These are phyloP conservation scores for Scortechinia acanthostroma DNA, from an alignment of 2,329 filamentous ascomycete genomes.

Conservation along the genomic window DNA sequence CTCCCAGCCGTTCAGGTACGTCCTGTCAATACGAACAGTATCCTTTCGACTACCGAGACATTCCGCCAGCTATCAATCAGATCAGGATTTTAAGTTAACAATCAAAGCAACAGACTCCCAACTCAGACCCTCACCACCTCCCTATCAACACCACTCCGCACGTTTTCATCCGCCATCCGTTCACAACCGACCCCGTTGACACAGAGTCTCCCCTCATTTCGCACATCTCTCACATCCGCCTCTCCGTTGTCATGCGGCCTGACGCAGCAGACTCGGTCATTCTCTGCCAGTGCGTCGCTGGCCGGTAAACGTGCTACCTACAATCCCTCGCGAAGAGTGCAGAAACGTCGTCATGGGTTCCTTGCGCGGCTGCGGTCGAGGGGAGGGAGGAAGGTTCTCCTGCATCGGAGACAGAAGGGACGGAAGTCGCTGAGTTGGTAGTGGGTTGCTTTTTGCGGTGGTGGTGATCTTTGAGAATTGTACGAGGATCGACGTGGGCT, in stretches of 20 bases:
- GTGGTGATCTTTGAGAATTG: background rate
- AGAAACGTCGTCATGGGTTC: constrained; percentile 57
- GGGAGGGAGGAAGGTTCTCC: constrained; percentile 42
- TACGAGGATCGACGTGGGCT: no score
- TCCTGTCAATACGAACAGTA: no score
- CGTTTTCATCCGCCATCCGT: background rate
- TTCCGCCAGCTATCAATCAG: no score
- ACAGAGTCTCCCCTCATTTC: background rate
- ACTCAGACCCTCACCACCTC: background rate
- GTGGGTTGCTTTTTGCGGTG: background rate
- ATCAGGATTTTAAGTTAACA: no score
- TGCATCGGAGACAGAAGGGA: constrained; percentile 42
- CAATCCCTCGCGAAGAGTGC: constrained; percentile 47
- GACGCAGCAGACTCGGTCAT: constrained; percentile 17
- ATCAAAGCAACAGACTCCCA: no score
- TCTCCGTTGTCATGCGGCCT: background rate
- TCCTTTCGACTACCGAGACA: background rate
- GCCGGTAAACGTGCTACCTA: constrained; percentile 41
- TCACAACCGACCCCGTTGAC: background rate
- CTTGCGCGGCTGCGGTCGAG: constrained; percentile 39
- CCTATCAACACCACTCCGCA: background rate
- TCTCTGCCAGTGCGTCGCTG: constrained; percentile 31
- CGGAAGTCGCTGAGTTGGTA: constrained; percentile 43
- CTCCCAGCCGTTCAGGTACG: no score
- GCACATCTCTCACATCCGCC: background rate